Conservation (phyloP, 441 rosid species). For the Pelargonium exstipulatum region DNA sequence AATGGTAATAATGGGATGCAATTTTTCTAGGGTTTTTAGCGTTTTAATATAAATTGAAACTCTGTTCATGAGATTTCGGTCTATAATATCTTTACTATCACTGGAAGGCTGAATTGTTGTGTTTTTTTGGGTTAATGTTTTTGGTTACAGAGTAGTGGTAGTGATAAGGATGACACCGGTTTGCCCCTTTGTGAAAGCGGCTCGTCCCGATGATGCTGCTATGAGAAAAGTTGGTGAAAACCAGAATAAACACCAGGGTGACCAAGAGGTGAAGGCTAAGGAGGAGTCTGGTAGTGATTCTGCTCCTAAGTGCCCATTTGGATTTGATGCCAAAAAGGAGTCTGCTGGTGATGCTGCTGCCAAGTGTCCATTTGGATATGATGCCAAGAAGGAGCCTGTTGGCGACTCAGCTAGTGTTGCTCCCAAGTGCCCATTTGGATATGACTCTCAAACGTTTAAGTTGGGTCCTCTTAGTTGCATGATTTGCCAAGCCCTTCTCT, state of each 20-base stretch:
- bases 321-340: constrained; percentile 3
- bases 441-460: constrained; percentile 81
- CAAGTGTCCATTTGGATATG: constrained; percentile 8
- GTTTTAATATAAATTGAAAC: no score
- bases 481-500: constrained; percentile 83
- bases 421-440: constrained; percentile 86
- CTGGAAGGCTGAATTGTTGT: background rate
- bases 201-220: background rate
- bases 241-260: background rate
- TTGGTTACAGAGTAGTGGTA: background rate
- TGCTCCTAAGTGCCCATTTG: constrained; percentile 5
- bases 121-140: background rate
- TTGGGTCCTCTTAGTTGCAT: constrained; percentile 94
- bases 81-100: no score
- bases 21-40: no score
- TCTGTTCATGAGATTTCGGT: background rate
- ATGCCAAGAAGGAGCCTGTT: constrained; percentile 33
- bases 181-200: background rate
- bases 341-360: background rate
- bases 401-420: constrained; percentile 38
- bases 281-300: background rate
- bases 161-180: constrained; percentile 1
- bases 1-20: no score
- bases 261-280: background rate
- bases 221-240: background rate